Evolutionary conservation across 306 rosid genomes (phyloP).

Genomic region (Vigna hirtella): DNA sequence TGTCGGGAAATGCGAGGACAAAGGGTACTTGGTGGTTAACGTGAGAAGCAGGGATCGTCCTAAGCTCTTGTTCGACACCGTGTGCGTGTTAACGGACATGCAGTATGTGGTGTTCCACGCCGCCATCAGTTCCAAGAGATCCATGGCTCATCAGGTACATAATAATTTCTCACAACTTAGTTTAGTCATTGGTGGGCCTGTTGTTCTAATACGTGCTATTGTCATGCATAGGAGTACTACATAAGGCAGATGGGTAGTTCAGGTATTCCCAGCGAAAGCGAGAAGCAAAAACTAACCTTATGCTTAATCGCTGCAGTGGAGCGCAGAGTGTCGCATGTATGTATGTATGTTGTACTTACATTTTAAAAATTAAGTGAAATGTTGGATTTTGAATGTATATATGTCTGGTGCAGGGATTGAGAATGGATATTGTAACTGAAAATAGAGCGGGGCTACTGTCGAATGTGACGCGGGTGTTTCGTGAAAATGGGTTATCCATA

Average conservation of each 20-base stretch:
- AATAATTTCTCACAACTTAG: neutral
- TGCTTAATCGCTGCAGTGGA: constrained; percentile 84
- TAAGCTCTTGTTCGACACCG: constrained; percentile 80
- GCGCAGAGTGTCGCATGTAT: constrained; percentile 81
- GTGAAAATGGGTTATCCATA: constrained; percentile 75
- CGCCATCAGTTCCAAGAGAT: constrained; percentile 67
- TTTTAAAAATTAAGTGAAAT: too few species aligned
- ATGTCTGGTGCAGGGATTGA: constrained; percentile 60
- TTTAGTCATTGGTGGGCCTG: neutral
- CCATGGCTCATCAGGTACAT: constrained; percentile 78
- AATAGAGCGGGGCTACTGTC: constrained; percentile 74
- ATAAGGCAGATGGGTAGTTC: constrained; percentile 59
- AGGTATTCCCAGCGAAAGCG: constrained; percentile 53
- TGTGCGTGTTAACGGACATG: constrained; percentile 80
- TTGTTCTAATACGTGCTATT: neutral
- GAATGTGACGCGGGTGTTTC: constrained; percentile 66
- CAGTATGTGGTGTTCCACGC: constrained; percentile 85
- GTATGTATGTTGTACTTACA: neutral
- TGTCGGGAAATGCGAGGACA: constrained; percentile 66
- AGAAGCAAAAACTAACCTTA: constrained; percentile 60
- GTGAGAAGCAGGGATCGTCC: constrained; percentile 77
- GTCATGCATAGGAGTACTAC: constrained; percentile 67
- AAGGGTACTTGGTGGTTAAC: constrained; percentile 71
- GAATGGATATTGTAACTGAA: constrained; percentile 60
- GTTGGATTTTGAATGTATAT: too few species aligned